Percentiles rank a stretch among this genome's conserved stretches.
These are phyloP conservation scores for Diplocarpon mali DNA, from an alignment of 2,329 filamentous ascomycete genomes.

Conservation along the genomic window DNA sequence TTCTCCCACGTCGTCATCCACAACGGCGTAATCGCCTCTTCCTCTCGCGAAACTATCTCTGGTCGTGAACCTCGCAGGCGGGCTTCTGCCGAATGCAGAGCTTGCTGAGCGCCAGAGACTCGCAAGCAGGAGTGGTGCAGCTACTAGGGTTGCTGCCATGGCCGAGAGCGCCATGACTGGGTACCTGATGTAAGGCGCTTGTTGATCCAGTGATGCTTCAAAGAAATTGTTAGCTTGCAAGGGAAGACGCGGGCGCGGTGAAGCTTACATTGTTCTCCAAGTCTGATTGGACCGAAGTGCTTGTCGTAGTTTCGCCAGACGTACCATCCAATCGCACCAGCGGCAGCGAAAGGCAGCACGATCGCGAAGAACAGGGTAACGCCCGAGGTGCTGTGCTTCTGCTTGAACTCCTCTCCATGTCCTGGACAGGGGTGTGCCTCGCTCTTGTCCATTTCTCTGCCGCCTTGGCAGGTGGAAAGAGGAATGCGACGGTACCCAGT, in stretches of 20 bases:
- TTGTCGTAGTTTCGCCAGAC: constrained; percentile 75
- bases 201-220: constrained; percentile 45
- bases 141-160: constrained; percentile 31
- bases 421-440: constrained; percentile 57
- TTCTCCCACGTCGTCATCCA: constrained; percentile 91
- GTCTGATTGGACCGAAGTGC: constrained; percentile 84
- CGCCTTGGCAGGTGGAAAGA: constrained; percentile 74
- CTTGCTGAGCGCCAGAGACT: constrained; percentile 59
- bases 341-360: constrained; percentile 60
- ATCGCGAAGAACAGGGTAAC: constrained; percentile 79
- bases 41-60: constrained; percentile 81
- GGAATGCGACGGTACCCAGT: constrained; percentile 87
- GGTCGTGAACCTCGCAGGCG: constrained; percentile 60
- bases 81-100: constrained; percentile 39
- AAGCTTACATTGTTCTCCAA: constrained; percentile 56
- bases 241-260: neutral
- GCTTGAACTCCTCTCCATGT: constrained; percentile 71
- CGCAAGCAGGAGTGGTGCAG: constrained; percentile 59
- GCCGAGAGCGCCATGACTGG: constrained; percentile 66
- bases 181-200: constrained; percentile 69
- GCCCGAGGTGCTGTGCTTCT: constrained; percentile 60
- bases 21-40: constrained; percentile 75
- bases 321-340: constrained; percentile 68
- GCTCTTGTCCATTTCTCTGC: constrained; percentile 58
- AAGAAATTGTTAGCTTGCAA: constrained; percentile 11